Percentiles rank a stretch among this genome's conserved stretches.
Conservation (phyloP, 345 rosid species). For the Excoecaria agallocha region DNA sequence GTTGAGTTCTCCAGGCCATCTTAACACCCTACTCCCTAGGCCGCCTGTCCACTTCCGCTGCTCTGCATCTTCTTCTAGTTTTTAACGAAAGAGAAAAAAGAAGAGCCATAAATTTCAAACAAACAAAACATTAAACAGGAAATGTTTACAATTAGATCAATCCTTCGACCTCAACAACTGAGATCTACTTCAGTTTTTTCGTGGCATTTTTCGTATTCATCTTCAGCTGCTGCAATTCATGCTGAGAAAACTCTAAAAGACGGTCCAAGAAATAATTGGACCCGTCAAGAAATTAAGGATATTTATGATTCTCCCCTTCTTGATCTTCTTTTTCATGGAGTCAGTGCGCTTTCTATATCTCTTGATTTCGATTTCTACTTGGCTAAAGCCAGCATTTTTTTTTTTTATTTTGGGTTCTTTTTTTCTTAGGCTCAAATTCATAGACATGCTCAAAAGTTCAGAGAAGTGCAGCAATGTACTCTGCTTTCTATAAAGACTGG, state of each 20-base stretch:
- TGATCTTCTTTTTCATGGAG: conserved; percentile 80
- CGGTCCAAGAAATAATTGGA: conserved; percentile 69
- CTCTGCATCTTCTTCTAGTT: conserved; percentile 4
- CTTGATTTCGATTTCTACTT: not conserved
- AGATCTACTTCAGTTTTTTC: conserved; percentile 1
- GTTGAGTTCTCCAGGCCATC: not conserved
- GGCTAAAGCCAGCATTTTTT: not conserved
- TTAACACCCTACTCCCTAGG: not conserved
- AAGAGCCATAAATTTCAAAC: not conserved
- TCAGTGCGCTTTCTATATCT: conserved; percentile 23
- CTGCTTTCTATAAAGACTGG: conserved; percentile 97
- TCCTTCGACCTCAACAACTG: conserved; percentile 12
- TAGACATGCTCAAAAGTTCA: conserved; percentile 86
- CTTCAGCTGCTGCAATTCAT: conserved; percentile 55
- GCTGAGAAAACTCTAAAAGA: conserved; percentile 56
- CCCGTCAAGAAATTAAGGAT: conserved; percentile 52
- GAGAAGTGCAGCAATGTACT: conserved; percentile 99
- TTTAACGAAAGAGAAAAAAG: conserved; percentile 12
- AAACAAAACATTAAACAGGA: not conserved
- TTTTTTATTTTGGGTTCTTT: conserved; percentile 1
- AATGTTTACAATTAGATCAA: conserved; percentile 25
- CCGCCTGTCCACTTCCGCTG: not conserved
- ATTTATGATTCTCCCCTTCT: conserved; percentile 72
- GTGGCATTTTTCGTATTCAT: conserved; percentile 6
- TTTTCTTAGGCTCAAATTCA: conserved; percentile 84